Evolutionary conservation across 2,329 filamentous ascomycete genomes (phyloP), one percentile per base, ranked within the genome.

Genomic region (Cladosporium austrohemisphaericum): DNA sequence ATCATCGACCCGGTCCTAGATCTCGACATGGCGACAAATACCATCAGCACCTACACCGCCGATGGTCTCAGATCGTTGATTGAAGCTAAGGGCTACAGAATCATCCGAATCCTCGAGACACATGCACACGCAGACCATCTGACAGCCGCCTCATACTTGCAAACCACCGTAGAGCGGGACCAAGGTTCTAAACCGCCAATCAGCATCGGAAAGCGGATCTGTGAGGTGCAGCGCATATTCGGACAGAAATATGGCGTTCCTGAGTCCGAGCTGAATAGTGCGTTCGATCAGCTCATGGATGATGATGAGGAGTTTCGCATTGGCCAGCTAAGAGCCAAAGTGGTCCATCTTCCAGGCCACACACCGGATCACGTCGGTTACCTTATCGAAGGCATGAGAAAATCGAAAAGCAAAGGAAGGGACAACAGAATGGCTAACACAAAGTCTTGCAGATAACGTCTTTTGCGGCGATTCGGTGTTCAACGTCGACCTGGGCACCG

Each of bases 1-100:
- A 78, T 85, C 44, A 83, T 85, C 55, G 82, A 85, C 56, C 70
- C 81, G 0, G 82, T 85, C 0, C 60, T 85, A 2, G 75, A 84
- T 60, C 83, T 74, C 52, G 73, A 81, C 37, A 69, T 71, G 1
- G 55, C 61, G 9, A 70, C 63, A 1, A 64, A 68, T 31, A 59
- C 47, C 2, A 70, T 84, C 51, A 69, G 63, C 5, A 84, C 81
- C 0, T 38, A 57, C 1, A 67, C 75, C 0, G 82, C 82, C 2
- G 79, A 85, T 51, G 36, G 52, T 0, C 54, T 85, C 0, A 65
- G 85, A 0, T 54, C 66, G 0, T 19, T 76, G 0, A 60, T 80
- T 5, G 55, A 59, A 3, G 57, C 73, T 1, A 62, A 76, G 1
- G 66, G 66, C 1, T 83, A 81, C 58, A 70, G 53, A 0, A 59